These are phyloP conservation scores for Albugo candida DNA, from an alignment of 352 stramenopile species.

Conservation along the genomic window DNA sequence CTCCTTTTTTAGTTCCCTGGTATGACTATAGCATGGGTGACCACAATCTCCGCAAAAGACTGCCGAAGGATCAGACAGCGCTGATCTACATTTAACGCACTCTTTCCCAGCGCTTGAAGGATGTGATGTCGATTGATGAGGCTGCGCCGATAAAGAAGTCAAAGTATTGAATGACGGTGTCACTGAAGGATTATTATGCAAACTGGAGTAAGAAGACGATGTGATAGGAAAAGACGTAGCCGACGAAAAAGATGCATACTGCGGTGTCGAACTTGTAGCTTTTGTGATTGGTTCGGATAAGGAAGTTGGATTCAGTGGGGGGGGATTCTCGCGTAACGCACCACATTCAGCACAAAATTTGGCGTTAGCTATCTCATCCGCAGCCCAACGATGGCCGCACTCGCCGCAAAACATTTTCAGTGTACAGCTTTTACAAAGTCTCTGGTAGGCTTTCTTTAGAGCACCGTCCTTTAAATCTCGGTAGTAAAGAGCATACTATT, in stretches of 20 bases:
- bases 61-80: slow-evolving; percentile 30
- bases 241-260: neutral
- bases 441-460: too few species aligned
- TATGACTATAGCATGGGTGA: slow-evolving; percentile 12
- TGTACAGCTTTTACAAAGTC: too few species aligned
- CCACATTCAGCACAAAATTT: slow-evolving; percentile 73
- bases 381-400: slow-evolving; percentile 60
- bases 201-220: neutral
- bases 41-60: slow-evolving; percentile 63
- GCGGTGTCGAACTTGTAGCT: slow-evolving; percentile 5
- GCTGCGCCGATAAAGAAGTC: slow-evolving; percentile 1
- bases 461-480: too few species aligned
- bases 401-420: slow-evolving; percentile 63
- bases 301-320: neutral
- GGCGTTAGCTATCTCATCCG: slow-evolving; percentile 55
- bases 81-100: slow-evolving; percentile 27
- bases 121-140: neutral
- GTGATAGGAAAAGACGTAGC: neutral
- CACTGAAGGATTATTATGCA: slow-evolving; percentile 1
- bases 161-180: slow-evolving; percentile 2
- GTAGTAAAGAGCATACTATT: too few species aligned
- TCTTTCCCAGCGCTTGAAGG: slow-evolving; percentile 1
- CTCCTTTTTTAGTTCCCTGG: too few species aligned
- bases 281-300: too few species aligned
- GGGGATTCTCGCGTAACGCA: slow-evolving; percentile 32